Evolutionary conservation across 805 yeast genomes (phyloP).

Genomic region (Jamesozyma gamospora): DNA sequence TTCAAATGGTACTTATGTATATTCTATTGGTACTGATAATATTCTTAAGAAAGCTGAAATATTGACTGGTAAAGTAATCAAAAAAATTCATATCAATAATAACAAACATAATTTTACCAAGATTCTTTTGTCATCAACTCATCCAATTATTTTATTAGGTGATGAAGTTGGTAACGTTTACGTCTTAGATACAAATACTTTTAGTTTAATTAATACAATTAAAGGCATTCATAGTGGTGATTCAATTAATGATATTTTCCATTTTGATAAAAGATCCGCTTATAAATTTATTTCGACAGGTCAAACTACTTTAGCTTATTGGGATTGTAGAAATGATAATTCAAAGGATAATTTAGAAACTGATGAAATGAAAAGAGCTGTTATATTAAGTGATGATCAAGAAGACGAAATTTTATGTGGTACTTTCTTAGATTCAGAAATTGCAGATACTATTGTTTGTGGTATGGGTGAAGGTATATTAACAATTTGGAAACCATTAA

Average conservation of each 20-base stretch:
- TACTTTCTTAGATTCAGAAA: conserved; percentile 52
- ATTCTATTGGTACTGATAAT: conserved; percentile 70
- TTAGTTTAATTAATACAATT: conserved; percentile 42
- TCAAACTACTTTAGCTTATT: conserved; percentile 65
- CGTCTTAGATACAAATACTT: conserved; percentile 50
- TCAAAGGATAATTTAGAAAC: conserved; percentile 18
- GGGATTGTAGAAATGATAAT: conserved; percentile 57
- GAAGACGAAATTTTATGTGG: conserved; percentile 85
- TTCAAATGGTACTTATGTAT: conserved; percentile 40
- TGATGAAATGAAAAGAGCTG: conserved; percentile 37
- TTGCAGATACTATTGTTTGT: conserved; percentile 56
- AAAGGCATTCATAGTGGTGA: conserved; percentile 57
- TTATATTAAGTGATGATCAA: conserved; percentile 68
- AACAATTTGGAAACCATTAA: conserved; percentile 73
- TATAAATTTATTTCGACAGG: conserved; percentile 77
- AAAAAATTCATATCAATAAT: conserved; percentile 31
- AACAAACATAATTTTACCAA: conserved; percentile 26
- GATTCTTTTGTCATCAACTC: conserved; percentile 28
- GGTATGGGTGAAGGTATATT: conserved; percentile 89
- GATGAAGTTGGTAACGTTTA: conserved; percentile 60
- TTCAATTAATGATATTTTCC: conserved; percentile 63
- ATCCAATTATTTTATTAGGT: conserved; percentile 42
- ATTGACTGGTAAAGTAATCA: conserved; percentile 64
- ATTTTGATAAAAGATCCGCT: conserved; percentile 53
- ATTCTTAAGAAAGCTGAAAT: conserved; percentile 65